Base-by-base conservation (phyloP, 1,139 yeast genomes). In the Protomyces arabidopsidicola region DNA sequence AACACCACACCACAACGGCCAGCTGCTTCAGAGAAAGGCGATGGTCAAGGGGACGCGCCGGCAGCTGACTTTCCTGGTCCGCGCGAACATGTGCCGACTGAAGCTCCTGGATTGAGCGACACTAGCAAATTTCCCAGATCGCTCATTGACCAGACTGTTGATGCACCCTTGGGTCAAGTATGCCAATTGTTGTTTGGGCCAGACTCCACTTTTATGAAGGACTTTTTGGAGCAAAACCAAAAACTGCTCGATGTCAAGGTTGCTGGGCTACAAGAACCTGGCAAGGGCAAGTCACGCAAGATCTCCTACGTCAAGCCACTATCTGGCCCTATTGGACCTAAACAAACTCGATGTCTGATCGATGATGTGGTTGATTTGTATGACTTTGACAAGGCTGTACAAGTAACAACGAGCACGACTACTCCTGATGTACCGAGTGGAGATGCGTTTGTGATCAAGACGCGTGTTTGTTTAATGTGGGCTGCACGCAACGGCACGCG, bases 381-480 rank as follows among this genome's bases (percentile, higher is more conserved):
- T 75, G 89, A 89, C 72, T 75, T 85, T 55, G 82, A 85, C 14
- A 76, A 80, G 38, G 78, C 76, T 66, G 81, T 87, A 51, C 76
- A 82, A 45, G 86, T 89, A 2, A 81, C 83, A 48, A 91, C 88
- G 70, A 73, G 81, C 0, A 88, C 96, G 0, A 80, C 80, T 27
- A 88, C 97, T 0, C 98, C 98, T 0, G 98, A 93, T 75, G 98
- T 95, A 12, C 99, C 99, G 0, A 87, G 90, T 65, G 99, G 99
- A 3, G 83, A 82, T 69, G 80, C 89, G 1, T 95, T 95, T 74
- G 81, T 84, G 62, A 87, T 91, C 6, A 81, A 83, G 64, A 88
- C 97, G 0, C 81, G 84, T 65, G 72, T 72, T 50, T 84, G 80
- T 67, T 72, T 91, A 18, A 81, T 85, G 53, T 95, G 98, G 98